Evolutionary conservation across 805 yeast genomes (phyloP), one percentile per base, ranked within the genome.

Genomic region (Lipomyces oligophaga): DNA sequence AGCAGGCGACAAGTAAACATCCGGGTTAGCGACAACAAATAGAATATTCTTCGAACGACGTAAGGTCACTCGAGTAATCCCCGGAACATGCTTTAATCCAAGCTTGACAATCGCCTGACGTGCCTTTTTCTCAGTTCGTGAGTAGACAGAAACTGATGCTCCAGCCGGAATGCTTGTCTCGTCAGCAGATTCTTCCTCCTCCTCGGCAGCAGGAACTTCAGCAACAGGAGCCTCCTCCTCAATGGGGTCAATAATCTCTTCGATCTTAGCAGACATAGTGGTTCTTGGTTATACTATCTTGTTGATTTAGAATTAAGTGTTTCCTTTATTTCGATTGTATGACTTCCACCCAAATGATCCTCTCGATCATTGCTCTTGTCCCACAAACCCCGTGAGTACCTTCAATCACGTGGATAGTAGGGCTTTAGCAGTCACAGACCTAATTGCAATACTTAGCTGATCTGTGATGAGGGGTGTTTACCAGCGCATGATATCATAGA

Each of bases 41-140:
- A 88, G 83, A 68, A 83, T 79, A 80, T 86, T 85, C 70, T 89
- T 88, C 75, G 85, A 82, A 18, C 57, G 46, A 76, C 83, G 86
- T 80, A 90, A 84, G 61, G 96, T 88, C 66, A 93, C 97, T 75
- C 97, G 85, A 68, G 85, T 74, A 67, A 90, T 85, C 63, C 95
- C 96, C 67, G 83, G 84, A 66, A 93, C 79, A 73, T 79, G 85
- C 79, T 85, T 85, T 73, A 90, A 78, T 71, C 83, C 86, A 64
- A 89, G 79, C 76, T 88, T 89, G 73, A 80, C 74, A 73, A 93
- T 82, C 64, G 82, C 71, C 67, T 83, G 87, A 76, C 93, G 84
- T 63, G 97, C 96, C 77, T 90, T 89, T 80, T 85, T 85, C 76
- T 89, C 97, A 75, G 86, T 83, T 75, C 83, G 85, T 69, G 87